Evolutionary conservation across 441 rosid species (phyloP).

Genomic region (Populus hybrid): DNA sequence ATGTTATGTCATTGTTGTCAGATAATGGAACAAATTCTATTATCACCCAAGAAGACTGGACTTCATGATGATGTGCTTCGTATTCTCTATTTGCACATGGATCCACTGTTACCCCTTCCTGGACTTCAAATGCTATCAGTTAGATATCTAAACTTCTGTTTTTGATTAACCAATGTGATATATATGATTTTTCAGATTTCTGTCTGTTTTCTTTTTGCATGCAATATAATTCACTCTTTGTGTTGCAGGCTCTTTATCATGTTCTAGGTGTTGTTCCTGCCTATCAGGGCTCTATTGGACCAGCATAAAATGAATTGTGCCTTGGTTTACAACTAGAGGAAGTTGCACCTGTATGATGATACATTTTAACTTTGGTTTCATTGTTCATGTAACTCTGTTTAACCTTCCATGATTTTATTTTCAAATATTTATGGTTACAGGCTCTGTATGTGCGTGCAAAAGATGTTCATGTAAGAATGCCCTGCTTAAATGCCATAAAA

Average conservation of each 20-base stretch:
- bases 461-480: slow-evolving; percentile 96
- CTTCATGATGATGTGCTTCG: slow-evolving; percentile 88
- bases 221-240: slow-evolving; percentile 16
- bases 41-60: slow-evolving; percentile 71
- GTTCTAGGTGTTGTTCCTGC: slow-evolving; percentile 90
- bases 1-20: slow-evolving; percentile 21
- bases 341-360: slow-evolving; percentile 62
- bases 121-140: slow-evolving; percentile 97
- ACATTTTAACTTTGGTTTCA: slow-evolving; percentile 13
- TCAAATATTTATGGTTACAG: slow-evolving; percentile 37
- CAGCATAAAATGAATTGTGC: slow-evolving; percentile 93
- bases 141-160: slow-evolving; percentile 25
- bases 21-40: slow-evolving; percentile 88
- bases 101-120: slow-evolving; percentile 92
- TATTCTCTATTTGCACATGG: slow-evolving; percentile 84
- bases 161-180: not conserved
- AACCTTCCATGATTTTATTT: slow-evolving; percentile 3
- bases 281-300: slow-evolving; percentile 76
- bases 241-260: slow-evolving; percentile 87
- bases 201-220: slow-evolving; percentile 14
- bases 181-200: slow-evolving; percentile 20
- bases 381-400: slow-evolving; percentile 16
- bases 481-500: slow-evolving; percentile 93
- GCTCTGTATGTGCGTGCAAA: slow-evolving; percentile 81
- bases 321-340: slow-evolving; percentile 88